A percentile compares a stretch with the other conserved stretches of the same genome.
phyloP scores from a whole-genome alignment of 108 stramenopile species.

The Nitzschia sp. region DNA sequence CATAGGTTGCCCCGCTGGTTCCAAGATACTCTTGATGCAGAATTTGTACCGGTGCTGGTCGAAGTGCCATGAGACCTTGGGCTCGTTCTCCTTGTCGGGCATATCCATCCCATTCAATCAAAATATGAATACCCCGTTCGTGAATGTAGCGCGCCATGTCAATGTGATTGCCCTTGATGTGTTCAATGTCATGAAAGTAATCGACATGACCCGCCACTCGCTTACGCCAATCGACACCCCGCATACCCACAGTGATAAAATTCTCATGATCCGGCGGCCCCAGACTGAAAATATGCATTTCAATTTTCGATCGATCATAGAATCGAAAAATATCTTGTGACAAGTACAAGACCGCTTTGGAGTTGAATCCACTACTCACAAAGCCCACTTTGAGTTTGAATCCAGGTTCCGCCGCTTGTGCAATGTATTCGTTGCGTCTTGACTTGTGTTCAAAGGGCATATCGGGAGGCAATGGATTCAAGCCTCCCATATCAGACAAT shows the following conservation, averaged over 20 bases:
- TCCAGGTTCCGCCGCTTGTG: conserved; percentile 32
- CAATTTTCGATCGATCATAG: conserved; percentile 69
- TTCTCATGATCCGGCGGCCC: conserved; percentile 64
- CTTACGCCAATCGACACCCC: conserved; percentile 86
- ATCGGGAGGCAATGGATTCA: conserved; percentile 50
- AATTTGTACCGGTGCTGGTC: conserved; percentile 82
- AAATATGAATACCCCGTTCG: conserved; percentile 67
- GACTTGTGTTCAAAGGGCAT: conserved; percentile 67
- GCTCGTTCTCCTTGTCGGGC: conserved; percentile 83
- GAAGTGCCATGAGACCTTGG: conserved; percentile 76
- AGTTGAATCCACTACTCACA: conserved; percentile 81
- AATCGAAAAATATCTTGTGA: conserved; percentile 89
- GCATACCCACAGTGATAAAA: conserved; percentile 77
- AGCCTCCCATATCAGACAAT: conserved; percentile 20
- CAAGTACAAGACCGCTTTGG: conserved; percentile 84
- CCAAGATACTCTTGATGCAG: conserved; percentile 85
- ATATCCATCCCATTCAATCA: conserved; percentile 90
- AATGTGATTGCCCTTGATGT: conserved; percentile 62
- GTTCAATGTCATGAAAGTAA: conserved; percentile 73
- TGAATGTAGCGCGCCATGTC: conserved; percentile 73
- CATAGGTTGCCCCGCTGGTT: conserved; percentile 79
- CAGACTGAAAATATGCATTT: conserved; percentile 81
- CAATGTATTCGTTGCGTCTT: conserved; percentile 38
- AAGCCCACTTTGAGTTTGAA: conserved; percentile 65
- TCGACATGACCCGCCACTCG: conserved; percentile 72